phyloP scores from a whole-genome alignment of 345 rosid genomes.

The Eutrema yunnanense region DNA sequence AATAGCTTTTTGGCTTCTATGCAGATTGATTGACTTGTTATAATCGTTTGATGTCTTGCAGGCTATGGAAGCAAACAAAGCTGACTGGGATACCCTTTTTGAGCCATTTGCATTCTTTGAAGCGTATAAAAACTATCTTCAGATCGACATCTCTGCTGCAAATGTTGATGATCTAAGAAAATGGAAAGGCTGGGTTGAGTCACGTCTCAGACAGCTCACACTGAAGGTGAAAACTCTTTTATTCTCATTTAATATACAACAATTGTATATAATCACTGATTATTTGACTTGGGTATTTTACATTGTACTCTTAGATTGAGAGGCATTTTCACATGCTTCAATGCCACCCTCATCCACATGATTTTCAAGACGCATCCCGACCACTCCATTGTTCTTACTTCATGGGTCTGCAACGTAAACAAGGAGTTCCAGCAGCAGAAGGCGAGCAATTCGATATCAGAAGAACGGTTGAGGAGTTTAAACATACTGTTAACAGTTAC shows the following conservation, averaged over 20 bases:
- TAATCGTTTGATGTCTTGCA: slow-evolving; percentile 32
- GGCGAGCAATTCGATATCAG: slow-evolving; percentile 86
- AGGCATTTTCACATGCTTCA: slow-evolving; percentile 77
- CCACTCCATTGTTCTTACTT: slow-evolving; percentile 71
- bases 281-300: slow-evolving; percentile 16
- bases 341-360: slow-evolving; percentile 91
- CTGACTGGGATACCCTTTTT: slow-evolving; percentile 86
- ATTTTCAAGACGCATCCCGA: slow-evolving; percentile 65
- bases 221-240: slow-evolving; percentile 51
- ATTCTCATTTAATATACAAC: not conserved
- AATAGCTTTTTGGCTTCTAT: not conserved
- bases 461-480: slow-evolving; percentile 85
- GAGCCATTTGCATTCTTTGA: slow-evolving; percentile 89
- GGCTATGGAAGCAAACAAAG: slow-evolving; percentile 82
- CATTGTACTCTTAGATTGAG: slow-evolving; percentile 57
- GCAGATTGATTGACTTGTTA: slow-evolving; percentile 6
- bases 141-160: slow-evolving; percentile 73
- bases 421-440: slow-evolving; percentile 72
- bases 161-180: slow-evolving; percentile 78
- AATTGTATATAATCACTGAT: not conserved
- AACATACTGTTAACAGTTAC: slow-evolving; percentile 58
- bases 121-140: slow-evolving; percentile 87
- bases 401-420: slow-evolving; percentile 97
- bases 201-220: slow-evolving; percentile 92
- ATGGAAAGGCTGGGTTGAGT: slow-evolving; percentile 99